Percentiles rank a stretch among this genome's conserved stretches.
phyloP scores from a whole-genome alignment of 495 filamentous ascomycete species.

The Xylaria grammica region DNA sequence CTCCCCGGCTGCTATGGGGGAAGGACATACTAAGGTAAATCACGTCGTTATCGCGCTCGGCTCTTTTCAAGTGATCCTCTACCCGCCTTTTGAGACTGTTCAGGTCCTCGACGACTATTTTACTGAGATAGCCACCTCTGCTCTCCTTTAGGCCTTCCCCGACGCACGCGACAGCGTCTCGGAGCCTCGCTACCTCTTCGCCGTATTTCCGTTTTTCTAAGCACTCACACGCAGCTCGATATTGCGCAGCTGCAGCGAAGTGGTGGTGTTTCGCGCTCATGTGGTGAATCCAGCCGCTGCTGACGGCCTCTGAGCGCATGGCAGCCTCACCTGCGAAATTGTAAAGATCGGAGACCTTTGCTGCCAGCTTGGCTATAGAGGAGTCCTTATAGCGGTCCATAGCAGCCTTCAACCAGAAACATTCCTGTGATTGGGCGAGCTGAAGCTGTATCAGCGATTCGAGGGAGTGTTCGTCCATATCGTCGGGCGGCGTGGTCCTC shows the following conservation, averaged over 20 bases:
- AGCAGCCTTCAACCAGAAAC: slow-evolving; percentile 97
- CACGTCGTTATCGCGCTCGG: slow-evolving; percentile 94
- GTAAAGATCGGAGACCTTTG: slow-evolving; percentile 92
- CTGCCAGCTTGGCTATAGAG: slow-evolving; percentile 88
- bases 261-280: slow-evolving; percentile 97
- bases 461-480: slow-evolving; percentile 90
- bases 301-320: slow-evolving; percentile 85
- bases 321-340: slow-evolving; percentile 82
- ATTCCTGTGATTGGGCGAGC: slow-evolving; percentile 92
- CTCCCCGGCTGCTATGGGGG: neutral
- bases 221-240: slow-evolving; percentile 89
- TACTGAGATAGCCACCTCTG: slow-evolving; percentile 76
- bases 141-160: slow-evolving; percentile 87
- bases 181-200: slow-evolving; percentile 88
- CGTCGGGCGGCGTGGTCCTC: slow-evolving; percentile 78
- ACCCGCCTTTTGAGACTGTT: slow-evolving; percentile 82
- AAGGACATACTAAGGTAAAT: slow-evolving; percentile 75
- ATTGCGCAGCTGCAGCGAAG: slow-evolving; percentile 95
- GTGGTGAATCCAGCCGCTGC: slow-evolving; percentile 96
- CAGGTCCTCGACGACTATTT: slow-evolving; percentile 79
- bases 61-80: slow-evolving; percentile 84
- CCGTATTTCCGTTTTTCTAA: slow-evolving; percentile 94
- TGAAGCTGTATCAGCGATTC: slow-evolving; percentile 83
- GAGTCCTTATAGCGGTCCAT: slow-evolving; percentile 92
- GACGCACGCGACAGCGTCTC: slow-evolving; percentile 80